Evolutionary conservation across 805 yeast species (phyloP).

Genomic region (Metschnikowia bowlesiae): DNA sequence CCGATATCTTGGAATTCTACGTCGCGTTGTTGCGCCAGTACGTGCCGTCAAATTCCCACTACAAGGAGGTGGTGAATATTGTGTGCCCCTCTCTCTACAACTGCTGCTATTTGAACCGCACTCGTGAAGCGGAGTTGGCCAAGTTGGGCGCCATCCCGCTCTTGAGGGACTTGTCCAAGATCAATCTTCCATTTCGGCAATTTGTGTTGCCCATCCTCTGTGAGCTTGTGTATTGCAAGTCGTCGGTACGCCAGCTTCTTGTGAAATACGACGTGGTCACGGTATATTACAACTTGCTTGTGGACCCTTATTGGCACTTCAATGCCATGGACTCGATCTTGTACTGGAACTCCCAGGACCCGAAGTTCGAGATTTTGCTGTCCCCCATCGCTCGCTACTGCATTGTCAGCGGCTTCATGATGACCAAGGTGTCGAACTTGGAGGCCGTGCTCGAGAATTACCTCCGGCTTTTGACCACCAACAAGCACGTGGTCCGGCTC

Average conservation of each 20-base stretch:
- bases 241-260: constrained; percentile 33
- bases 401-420: constrained; percentile 36
- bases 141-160: constrained; percentile 44
- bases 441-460: constrained; percentile 42
- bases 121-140: constrained; percentile 44
- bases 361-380: constrained; percentile 20
- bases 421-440: constrained; percentile 37
- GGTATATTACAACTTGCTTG: constrained; percentile 36
- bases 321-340: constrained; percentile 50
- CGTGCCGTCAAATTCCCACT: constrained; percentile 26
- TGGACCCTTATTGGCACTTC: constrained; percentile 56
- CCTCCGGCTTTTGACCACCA: constrained; percentile 28
- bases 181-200: constrained; percentile 45
- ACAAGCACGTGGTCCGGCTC: constrained; percentile 16
- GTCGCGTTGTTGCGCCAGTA: constrained; percentile 27
- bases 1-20: constrained; percentile 43
- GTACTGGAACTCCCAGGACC: constrained; percentile 34
- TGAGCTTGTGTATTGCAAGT: constrained; percentile 47
- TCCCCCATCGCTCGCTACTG: constrained; percentile 26
- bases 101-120: constrained; percentile 45
- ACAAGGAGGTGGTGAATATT: constrained; percentile 40
- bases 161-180: constrained; percentile 35
- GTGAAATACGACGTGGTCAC: constrained; percentile 35
- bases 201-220: constrained; percentile 51
- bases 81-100: constrained; percentile 49